A percentile compares a stretch with the other conserved stretches of the same genome.
Evolutionary conservation across 345 rosid species (phyloP).

Genomic region (Euphorbia lathyris): DNA sequence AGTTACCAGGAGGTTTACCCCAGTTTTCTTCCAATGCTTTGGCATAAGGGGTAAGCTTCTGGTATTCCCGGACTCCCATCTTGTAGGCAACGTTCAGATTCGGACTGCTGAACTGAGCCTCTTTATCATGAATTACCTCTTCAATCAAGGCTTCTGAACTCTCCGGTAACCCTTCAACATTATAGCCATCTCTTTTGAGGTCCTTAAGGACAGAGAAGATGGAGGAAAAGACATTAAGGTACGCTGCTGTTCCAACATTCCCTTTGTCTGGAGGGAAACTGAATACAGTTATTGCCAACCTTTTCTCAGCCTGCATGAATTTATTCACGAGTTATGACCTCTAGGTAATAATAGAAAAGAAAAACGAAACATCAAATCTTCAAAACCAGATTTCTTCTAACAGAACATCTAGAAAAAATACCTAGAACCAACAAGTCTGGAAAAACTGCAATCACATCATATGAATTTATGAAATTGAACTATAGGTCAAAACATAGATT

Average conservation of each 20-base stretch:
- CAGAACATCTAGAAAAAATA: background rate
- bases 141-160: constrained; percentile 87
- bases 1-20: constrained; percentile 97
- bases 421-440: background rate
- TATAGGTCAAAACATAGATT: background rate
- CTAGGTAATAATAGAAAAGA: background rate
- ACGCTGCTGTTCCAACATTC: constrained; percentile 92
- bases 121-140: constrained; percentile 90
- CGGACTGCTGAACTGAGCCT: constrained; percentile 97
- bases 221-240: constrained; percentile 91
- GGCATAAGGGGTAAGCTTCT: constrained; percentile 77
- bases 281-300: constrained; percentile 89
- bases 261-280: constrained; percentile 99
- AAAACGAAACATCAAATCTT: background rate
- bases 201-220: constrained; percentile 85
- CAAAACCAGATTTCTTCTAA: background rate
- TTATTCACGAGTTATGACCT: constrained; percentile 17
- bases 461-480: background rate
- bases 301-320: constrained; percentile 74
- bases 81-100: constrained; percentile 85
- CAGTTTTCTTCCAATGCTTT: constrained; percentile 88
- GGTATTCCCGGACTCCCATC: constrained; percentile 90
- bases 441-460: background rate
- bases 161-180: constrained; percentile 89
- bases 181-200: constrained; percentile 80